Percentiles rank a stretch among this genome's conserved stretches.
These are phyloP conservation scores for Mimosa bimucronata DNA, from an alignment of 306 rosid genomes.

Conservation along the genomic window DNA sequence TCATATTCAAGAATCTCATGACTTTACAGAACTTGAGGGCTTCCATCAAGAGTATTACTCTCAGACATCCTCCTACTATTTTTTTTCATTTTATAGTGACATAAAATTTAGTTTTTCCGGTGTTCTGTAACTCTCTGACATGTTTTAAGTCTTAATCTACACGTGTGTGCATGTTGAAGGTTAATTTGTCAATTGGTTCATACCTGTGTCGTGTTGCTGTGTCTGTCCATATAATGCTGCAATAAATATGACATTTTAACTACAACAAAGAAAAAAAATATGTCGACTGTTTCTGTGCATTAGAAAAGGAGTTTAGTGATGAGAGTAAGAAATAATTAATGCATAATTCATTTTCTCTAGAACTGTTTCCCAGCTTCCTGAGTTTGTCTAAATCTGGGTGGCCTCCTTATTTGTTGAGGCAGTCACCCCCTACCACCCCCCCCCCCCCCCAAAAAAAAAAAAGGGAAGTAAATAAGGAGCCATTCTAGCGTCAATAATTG, in stretches of 20 bases:
- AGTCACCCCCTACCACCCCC: no score
- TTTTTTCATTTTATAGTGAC: conserved; percentile 16
- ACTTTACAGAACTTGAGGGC: conserved; percentile 88
- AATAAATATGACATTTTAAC: background rate
- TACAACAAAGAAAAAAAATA: no score
- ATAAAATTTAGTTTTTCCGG: conserved; percentile 14
- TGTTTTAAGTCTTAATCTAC: conserved; percentile 1
- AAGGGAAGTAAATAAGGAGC: no score
- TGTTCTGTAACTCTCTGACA: conserved; percentile 8
- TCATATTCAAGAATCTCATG: conserved; percentile 90
- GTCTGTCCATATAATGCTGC: background rate
- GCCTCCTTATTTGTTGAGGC: no score
- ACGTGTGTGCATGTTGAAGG: no score
- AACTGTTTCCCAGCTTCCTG: no score
- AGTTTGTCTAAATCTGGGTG: no score
- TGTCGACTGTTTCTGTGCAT: background rate
- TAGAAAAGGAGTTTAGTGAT: background rate
- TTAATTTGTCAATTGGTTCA: no score
- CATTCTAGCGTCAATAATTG: conserved; percentile 24
- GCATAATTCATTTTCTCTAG: background rate
- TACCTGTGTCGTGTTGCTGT: no score
- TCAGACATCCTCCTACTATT: conserved; percentile 6
- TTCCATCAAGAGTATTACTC: conserved; percentile 83
- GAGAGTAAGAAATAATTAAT: background rate
- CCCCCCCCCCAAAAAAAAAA: no score